phyloP scores from a whole-genome alignment of 75 land plant genomes.

The Selaginella moellendorffii region DNA sequence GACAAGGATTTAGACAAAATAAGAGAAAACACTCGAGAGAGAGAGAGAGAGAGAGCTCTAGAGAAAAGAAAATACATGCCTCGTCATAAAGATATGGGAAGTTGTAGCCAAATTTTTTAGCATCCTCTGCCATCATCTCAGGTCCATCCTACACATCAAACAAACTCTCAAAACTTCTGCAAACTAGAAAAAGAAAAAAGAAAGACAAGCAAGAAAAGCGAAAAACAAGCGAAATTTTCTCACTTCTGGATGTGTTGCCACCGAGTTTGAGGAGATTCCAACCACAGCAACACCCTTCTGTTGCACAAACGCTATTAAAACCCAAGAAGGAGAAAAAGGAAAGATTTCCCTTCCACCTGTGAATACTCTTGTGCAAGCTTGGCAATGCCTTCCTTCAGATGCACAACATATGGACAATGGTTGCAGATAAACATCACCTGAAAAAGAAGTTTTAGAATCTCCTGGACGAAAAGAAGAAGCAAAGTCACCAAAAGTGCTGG shows the following conservation, averaged over 20 bases:
- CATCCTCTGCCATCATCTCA: slow-evolving; percentile 89
- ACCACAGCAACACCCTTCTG: slow-evolving; percentile 88
- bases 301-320: too few relatives aligned
- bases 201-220: slow-evolving; percentile 1
- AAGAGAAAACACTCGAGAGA: not conserved
- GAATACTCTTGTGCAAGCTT: slow-evolving; percentile 66
- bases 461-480: too few relatives aligned
- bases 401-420: slow-evolving; percentile 88
- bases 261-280: slow-evolving; percentile 88
- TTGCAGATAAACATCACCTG: slow-evolving; percentile 95
- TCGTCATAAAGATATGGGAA: slow-evolving; percentile 96
- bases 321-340: not conserved
- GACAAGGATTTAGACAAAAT: not conserved
- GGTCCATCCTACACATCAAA: slow-evolving; percentile 77
- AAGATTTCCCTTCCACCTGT: slow-evolving; percentile 22
- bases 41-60: not conserved
- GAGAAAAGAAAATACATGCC: slow-evolving; percentile 21
- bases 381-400: slow-evolving; percentile 59
- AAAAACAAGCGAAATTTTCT: not conserved
- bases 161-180: not conserved
- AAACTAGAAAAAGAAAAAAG: too few relatives aligned
- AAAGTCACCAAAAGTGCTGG: slow-evolving; percentile 66
- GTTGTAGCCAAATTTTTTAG: slow-evolving; percentile 51
- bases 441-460: not conserved
- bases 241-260: slow-evolving; percentile 74